Percentiles rank a stretch among this genome's conserved stretches.
phyloP scores from a whole-genome alignment of 305 asterid genomes.

The Plantago lanceolata region DNA sequence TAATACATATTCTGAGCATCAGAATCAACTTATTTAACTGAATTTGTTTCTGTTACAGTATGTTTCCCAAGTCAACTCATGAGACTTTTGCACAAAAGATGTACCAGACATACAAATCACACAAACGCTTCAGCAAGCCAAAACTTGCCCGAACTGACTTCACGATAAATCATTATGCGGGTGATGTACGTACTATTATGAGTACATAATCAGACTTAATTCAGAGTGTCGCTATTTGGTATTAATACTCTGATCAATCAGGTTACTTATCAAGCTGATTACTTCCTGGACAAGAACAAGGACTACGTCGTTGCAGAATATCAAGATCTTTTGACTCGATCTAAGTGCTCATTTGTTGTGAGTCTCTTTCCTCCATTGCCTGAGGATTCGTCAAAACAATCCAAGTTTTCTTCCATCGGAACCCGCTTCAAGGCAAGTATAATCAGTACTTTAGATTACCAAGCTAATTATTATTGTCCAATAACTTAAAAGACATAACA shows the following conservation, averaged over 20 bases:
- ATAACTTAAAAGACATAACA: conserved; percentile 26
- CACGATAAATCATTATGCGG: conserved; percentile 92
- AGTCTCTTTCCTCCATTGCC: conserved; percentile 72
- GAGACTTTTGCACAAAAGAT: conserved; percentile 96
- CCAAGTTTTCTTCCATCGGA: conserved; percentile 94
- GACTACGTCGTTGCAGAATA: conserved; percentile 93
- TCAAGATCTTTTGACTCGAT: conserved; percentile 79
- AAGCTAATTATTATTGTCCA: conserved; percentile 4
- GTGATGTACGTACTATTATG: conserved; percentile 60
- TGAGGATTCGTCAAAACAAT: conserved; percentile 78
- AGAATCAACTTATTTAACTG: conserved; percentile 18
- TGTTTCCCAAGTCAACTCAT: conserved; percentile 97
- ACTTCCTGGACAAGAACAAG: conserved; percentile 92
- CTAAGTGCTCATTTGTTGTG: conserved; percentile 70
- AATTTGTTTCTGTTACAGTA: conserved; percentile 52
- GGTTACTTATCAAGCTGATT: conserved; percentile 94
- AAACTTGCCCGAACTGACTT: conserved; percentile 87
- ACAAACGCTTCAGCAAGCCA: conserved; percentile 95
- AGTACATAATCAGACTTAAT: conserved; percentile 20
- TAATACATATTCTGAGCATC: background rate
- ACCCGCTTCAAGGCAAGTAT: conserved; percentile 75
- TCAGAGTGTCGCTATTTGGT: conserved; percentile 22
- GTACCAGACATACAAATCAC: conserved; percentile 86
- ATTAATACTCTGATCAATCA: conserved; percentile 33
- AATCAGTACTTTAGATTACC: conserved; percentile 20